phyloP scores from a whole-genome alignment of 495 filamentous ascomycete genomes.

The Aspergillus affinis region DNA sequence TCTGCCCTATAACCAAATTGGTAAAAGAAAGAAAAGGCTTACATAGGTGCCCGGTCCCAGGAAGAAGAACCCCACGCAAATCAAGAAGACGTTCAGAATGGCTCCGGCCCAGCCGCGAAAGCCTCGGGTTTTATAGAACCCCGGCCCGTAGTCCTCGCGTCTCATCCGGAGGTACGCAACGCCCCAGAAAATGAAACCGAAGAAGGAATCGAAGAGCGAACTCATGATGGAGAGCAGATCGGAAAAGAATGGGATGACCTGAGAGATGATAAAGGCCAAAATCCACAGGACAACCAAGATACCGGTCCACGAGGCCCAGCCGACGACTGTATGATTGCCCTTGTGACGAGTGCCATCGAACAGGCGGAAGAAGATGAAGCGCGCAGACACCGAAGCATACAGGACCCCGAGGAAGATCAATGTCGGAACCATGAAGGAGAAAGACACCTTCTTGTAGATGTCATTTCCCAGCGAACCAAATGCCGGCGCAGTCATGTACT shows the following conservation, averaged over 20 bases:
- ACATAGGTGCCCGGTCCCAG: conserved; percentile 77
- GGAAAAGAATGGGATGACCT: conserved; percentile 89
- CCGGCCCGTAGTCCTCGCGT: conserved; percentile 60
- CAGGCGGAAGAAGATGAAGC: conserved; percentile 84
- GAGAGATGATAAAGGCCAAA: conserved; percentile 77
- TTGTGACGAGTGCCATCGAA: conserved; percentile 77
- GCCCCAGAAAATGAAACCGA: conserved; percentile 94
- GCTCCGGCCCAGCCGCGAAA: conserved; percentile 61
- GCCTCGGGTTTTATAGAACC: conserved; percentile 57
- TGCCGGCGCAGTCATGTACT: conserved; percentile 78
- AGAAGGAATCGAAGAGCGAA: conserved; percentile 88
- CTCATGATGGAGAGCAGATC: conserved; percentile 83
- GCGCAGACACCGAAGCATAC: conserved; percentile 82
- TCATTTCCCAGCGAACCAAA: conserved; percentile 75
- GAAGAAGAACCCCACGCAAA: conserved; percentile 72
- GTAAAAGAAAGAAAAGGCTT: conserved; percentile 34
- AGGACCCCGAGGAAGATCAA: conserved; percentile 86
- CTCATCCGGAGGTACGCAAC: conserved; percentile 85
- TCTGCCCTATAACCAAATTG: neutral
- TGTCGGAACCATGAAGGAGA: conserved; percentile 91
- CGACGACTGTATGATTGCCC: conserved; percentile 73
- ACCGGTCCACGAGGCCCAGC: conserved; percentile 73
- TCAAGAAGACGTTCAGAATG: conserved; percentile 66
- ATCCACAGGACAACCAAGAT: conserved; percentile 77
- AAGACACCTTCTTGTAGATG: conserved; percentile 75